These are phyloP conservation scores for Chenopodium suecicum DNA, from an alignment of 148 eudicot genomes.

Conservation along the genomic window DNA sequence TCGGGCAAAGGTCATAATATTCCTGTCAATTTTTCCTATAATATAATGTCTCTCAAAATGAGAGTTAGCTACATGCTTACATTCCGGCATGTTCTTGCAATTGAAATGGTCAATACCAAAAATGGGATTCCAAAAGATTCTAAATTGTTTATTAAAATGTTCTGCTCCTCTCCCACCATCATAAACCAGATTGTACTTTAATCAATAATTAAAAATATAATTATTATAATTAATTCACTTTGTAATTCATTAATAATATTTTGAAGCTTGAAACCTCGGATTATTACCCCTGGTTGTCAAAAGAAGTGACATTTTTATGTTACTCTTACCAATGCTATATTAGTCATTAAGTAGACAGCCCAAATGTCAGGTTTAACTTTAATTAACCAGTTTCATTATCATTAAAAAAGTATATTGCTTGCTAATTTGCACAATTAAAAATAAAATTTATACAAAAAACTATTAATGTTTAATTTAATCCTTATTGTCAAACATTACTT, in stretches of 20 bases:
- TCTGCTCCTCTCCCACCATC: slow-evolving; percentile 5
- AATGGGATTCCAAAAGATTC: slow-evolving; percentile 19
- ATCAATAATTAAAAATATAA: neutral
- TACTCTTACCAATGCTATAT: neutral
- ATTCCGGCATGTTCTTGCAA: slow-evolving; percentile 18
- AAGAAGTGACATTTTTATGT: slow-evolving; percentile 14
- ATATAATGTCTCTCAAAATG: neutral
- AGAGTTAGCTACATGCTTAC: slow-evolving; percentile 9
- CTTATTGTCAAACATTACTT: neutral
- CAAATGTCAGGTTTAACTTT: neutral
- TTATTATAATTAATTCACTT: too few species aligned
- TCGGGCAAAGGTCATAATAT: too few species aligned
- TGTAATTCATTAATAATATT: too few species aligned
- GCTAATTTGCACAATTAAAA: neutral
- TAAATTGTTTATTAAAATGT: neutral
- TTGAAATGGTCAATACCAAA: neutral
- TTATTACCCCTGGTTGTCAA: slow-evolving; percentile 10
- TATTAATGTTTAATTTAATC: too few species aligned
- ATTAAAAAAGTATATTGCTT: neutral
- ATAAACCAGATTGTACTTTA: neutral
- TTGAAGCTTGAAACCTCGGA: slow-evolving; percentile 10
- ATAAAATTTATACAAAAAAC: too few species aligned
- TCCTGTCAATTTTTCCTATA: too few species aligned
- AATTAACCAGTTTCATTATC: neutral
- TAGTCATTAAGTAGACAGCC: neutral